Conservation (phyloP, 805 yeast genomes). For the Clavispora carvajalis region DNA sequence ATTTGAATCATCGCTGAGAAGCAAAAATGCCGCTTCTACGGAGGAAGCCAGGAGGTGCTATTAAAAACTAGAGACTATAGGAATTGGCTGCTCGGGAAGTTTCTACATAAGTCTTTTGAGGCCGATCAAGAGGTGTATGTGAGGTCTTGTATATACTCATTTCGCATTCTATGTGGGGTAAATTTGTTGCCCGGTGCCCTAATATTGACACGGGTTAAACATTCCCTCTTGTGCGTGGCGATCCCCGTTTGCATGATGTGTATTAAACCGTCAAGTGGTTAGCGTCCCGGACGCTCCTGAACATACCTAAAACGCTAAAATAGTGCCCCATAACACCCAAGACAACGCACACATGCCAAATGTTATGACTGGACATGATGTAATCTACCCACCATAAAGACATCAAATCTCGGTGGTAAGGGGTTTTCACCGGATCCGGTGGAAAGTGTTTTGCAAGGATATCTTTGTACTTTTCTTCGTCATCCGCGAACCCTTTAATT, state of each 20-base stretch:
- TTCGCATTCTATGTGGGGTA: neutral
- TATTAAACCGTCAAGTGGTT: neutral
- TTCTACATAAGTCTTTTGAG: too few relatives aligned
- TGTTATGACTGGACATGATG: constrained; percentile 71
- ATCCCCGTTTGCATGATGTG: too few relatives aligned
- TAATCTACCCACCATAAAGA: constrained; percentile 86
- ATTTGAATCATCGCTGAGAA: too few relatives aligned
- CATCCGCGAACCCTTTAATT: constrained; percentile 6
- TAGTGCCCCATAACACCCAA: constrained; percentile 90
- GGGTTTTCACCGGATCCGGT: constrained; percentile 25
- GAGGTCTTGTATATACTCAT: neutral
- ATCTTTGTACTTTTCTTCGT: constrained; percentile 20
- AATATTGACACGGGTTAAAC: too few relatives aligned
- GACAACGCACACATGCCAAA: constrained; percentile 92
- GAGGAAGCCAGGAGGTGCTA: too few relatives aligned
- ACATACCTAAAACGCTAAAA: constrained; percentile 69
- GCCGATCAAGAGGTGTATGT: too few relatives aligned
- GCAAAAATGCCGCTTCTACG: too few relatives aligned
- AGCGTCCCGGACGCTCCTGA: constrained; percentile 19
- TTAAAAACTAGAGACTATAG: too few relatives aligned
- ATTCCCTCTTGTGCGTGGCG: too few relatives aligned
- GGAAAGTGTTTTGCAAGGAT: constrained; percentile 37
- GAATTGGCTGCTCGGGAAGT: too few relatives aligned
- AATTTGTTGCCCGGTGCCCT: neutral
- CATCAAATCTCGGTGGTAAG: constrained; percentile 34